Conservation (phyloP, 2,329 filamentous ascomycete species). For the Trichothecium roseum region DNA sequence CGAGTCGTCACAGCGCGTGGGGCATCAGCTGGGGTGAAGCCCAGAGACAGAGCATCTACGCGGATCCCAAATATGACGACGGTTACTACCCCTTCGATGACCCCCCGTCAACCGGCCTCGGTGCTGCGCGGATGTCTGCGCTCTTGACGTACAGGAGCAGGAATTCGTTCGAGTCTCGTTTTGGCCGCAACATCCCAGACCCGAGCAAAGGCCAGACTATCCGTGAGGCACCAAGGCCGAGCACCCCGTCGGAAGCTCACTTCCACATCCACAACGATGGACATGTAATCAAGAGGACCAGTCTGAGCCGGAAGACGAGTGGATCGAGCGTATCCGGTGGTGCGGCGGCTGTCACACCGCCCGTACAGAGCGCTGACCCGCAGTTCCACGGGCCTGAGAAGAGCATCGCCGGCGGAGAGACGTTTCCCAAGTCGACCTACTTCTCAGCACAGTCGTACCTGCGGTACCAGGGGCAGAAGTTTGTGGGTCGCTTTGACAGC, state of each 20-base stretch:
- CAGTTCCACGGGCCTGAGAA: slow-evolving; percentile 59
- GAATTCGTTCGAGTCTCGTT: slow-evolving; percentile 92
- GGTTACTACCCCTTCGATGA: slow-evolving; percentile 88
- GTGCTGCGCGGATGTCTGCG: slow-evolving; percentile 93
- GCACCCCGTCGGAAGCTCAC: slow-evolving; percentile 59
- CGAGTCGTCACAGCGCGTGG: slow-evolving; percentile 78
- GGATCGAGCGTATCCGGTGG: slow-evolving; percentile 19
- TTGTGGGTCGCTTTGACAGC: slow-evolving; percentile 92
- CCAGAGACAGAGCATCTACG: slow-evolving; percentile 89
- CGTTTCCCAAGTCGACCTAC: slow-evolving; percentile 60
- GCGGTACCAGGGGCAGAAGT: slow-evolving; percentile 92
- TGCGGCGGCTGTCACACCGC: slow-evolving; percentile 8
- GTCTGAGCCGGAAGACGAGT: slow-evolving; percentile 37
- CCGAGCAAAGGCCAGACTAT: slow-evolving; percentile 76
- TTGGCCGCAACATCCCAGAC: slow-evolving; percentile 87
- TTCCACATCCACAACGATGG: slow-evolving; percentile 79
- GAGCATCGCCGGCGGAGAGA: slow-evolving; percentile 39
- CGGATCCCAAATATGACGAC: slow-evolving; percentile 95
- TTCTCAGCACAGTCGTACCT: slow-evolving; percentile 98
- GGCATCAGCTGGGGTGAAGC: slow-evolving; percentile 87
- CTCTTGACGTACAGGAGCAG: slow-evolving; percentile 92
- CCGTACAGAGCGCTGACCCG: slow-evolving; percentile 34
- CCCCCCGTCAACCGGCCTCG: slow-evolving; percentile 75
- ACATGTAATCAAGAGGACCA: slow-evolving; percentile 50
- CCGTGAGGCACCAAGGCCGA: slow-evolving; percentile 51